Evolutionary conservation across 495 filamentous ascomycete species (phyloP).

Genomic region (Cercophora samala): DNA sequence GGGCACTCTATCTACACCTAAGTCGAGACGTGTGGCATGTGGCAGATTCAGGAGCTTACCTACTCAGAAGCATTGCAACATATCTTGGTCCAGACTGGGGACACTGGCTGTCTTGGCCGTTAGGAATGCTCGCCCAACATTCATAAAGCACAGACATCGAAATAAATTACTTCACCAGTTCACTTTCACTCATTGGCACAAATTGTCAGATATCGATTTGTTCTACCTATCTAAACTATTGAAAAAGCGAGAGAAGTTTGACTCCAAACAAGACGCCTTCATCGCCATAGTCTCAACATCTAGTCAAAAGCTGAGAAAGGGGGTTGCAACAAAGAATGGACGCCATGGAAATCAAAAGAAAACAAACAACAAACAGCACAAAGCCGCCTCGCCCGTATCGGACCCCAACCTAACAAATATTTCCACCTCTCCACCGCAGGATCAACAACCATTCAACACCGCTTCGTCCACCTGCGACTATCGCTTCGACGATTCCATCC

Average conservation of each 20-base stretch:
- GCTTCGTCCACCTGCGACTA: background rate
- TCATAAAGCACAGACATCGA: slow-evolving; percentile 32
- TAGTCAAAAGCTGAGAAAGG: background rate
- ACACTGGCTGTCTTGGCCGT: slow-evolving; percentile 26
- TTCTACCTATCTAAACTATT: background rate
- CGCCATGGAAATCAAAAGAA: background rate
- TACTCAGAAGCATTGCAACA: slow-evolving; percentile 35
- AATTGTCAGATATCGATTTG: too few relatives aligned
- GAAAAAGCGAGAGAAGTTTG: background rate
- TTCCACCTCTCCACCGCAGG: background rate
- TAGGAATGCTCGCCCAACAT: slow-evolving; percentile 15
- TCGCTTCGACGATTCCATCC: background rate
- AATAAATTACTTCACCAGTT: background rate
- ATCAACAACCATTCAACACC: background rate
- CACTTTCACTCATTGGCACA: background rate
- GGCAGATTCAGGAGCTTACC: slow-evolving; percentile 30
- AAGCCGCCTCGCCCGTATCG: background rate
- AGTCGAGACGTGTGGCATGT: slow-evolving; percentile 34
- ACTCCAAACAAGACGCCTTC: background rate
- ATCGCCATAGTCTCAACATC: background rate
- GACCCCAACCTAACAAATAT: background rate
- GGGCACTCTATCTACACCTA: slow-evolving; percentile 33
- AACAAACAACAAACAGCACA: background rate
- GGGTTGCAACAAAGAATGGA: background rate
- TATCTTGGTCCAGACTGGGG: slow-evolving; percentile 37